These are phyloP conservation scores for Nitzschia inconspicua DNA, from an alignment of 108 stramenopile genomes.

Conservation along the genomic window DNA sequence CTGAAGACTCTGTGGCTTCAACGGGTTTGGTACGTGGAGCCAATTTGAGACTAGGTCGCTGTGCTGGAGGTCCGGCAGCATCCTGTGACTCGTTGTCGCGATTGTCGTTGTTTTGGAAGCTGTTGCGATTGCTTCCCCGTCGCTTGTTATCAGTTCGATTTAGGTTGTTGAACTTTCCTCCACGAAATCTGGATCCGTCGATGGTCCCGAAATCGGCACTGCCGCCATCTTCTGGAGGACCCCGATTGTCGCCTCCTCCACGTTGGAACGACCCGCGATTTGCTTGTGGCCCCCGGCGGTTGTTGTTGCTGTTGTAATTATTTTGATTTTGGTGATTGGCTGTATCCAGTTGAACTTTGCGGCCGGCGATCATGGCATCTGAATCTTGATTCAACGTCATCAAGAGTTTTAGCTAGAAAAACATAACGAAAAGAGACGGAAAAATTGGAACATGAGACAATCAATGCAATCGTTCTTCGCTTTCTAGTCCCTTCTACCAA, in stretches of 20 bases:
- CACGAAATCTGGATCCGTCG: constrained; percentile 51
- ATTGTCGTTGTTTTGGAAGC: constrained; percentile 4
- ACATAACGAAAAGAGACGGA: not conserved
- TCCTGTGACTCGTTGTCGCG: not conserved
- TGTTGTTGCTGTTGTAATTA: constrained; percentile 9
- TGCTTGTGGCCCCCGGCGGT: not conserved
- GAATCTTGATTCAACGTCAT: constrained; percentile 35
- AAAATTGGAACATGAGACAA: not conserved
- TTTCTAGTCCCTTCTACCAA: not conserved
- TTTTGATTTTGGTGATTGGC: constrained; percentile 27
- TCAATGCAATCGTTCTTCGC: not conserved
- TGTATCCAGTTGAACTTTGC: constrained; percentile 67
- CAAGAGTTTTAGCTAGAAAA: constrained; percentile 33
- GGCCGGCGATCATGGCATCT: constrained; percentile 36
- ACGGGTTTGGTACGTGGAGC: constrained; percentile 61
- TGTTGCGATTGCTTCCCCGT: not conserved
- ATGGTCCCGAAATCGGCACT: not conserved
- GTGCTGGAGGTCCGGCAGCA: constrained; percentile 12
- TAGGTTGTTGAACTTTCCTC: constrained; percentile 33
- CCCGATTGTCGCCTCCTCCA: not conserved
- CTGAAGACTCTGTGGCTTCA: constrained; percentile 13
- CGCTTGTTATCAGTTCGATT: not conserved
- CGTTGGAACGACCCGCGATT: constrained; percentile 3
- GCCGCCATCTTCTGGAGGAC: not conserved
- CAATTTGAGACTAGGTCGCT: constrained; percentile 63